These are phyloP conservation scores for Raffaelea albimanens DNA, from an alignment of 2,329 filamentous ascomycete species.

Conservation along the genomic window DNA sequence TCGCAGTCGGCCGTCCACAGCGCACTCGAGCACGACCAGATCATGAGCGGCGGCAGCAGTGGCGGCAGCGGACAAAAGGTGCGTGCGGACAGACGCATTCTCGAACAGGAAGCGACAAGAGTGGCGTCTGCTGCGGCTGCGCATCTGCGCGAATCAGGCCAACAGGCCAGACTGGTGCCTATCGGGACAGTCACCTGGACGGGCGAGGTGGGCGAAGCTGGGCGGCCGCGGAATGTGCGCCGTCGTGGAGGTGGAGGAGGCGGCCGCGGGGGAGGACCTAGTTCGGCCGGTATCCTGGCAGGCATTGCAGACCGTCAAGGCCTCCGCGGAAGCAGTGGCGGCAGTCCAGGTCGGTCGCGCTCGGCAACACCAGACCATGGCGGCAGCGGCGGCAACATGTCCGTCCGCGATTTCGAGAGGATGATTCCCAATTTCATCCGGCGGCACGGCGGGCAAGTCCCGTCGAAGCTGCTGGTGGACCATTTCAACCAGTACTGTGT, in stretches of 20 bases:
- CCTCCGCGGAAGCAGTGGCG: slow-evolving; percentile 25
- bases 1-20: slow-evolving; percentile 77
- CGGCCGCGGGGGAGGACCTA: slow-evolving; percentile 33
- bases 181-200: slow-evolving; percentile 92
- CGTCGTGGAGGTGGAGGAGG: slow-evolving; percentile 16
- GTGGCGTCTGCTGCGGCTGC: slow-evolving; percentile 70
- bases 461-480: slow-evolving; percentile 78
- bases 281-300: slow-evolving; percentile 45
- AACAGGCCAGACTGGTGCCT: slow-evolving; percentile 62
- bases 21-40: slow-evolving; percentile 88
- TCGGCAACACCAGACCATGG: slow-evolving; percentile 29
- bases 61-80: slow-evolving; percentile 61
- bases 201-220: slow-evolving; percentile 69
- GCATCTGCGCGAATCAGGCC: slow-evolving; percentile 62
- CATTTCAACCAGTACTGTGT: slow-evolving; percentile 79
- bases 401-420: slow-evolving; percentile 53
- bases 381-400: slow-evolving; percentile 21
- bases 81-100: slow-evolving; percentile 65
- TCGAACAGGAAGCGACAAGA: slow-evolving; percentile 71
- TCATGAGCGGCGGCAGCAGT: slow-evolving; percentile 69
- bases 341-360: slow-evolving; percentile 28
- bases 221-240: slow-evolving; percentile 47
- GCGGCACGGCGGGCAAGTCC: slow-evolving; percentile 66
- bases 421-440: slow-evolving; percentile 73
- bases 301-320: slow-evolving; percentile 50